Conservation (phyloP, 441 rosid species). For the Populus tomentosa region DNA sequence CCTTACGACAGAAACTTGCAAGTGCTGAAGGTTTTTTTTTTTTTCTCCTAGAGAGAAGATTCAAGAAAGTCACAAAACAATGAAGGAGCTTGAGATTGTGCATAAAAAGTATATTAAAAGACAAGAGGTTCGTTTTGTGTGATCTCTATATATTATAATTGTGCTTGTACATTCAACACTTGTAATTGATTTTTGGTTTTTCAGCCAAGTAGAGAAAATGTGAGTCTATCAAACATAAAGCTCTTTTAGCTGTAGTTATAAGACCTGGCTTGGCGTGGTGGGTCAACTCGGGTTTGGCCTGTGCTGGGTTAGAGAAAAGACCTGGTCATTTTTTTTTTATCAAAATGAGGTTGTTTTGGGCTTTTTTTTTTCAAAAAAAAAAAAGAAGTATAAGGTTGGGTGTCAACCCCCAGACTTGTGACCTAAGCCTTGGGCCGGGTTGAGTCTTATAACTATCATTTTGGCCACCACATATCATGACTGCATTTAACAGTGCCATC, state of each 20-base stretch:
- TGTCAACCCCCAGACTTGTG: too few relatives aligned
- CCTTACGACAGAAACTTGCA: background rate
- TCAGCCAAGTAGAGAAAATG: background rate
- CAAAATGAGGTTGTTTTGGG: background rate
- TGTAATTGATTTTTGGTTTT: background rate
- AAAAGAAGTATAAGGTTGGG: background rate
- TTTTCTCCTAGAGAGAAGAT: conserved; percentile 50
- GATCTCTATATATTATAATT: conserved; percentile 7
- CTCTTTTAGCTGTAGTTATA: background rate
- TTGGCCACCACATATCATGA: background rate
- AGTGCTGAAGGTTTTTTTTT: background rate
- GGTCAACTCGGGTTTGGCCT: background rate
- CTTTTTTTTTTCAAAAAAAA: too few relatives aligned
- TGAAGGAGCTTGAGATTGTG: conserved; percentile 75
- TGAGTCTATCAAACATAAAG: background rate
- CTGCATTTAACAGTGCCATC: background rate
- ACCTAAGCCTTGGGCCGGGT: too few relatives aligned
- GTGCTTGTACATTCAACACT: background rate
- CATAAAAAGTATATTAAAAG: conserved; percentile 63
- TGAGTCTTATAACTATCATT: background rate
- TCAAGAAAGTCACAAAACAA: conserved; percentile 49
- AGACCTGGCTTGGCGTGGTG: background rate
- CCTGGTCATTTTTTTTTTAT: background rate
- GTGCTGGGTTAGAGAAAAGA: background rate
- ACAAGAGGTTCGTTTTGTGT: conserved; percentile 65